Conservation (phyloP, 1,284 basidiomycete genomes). For the Ceratobasidium sp. region DNA sequence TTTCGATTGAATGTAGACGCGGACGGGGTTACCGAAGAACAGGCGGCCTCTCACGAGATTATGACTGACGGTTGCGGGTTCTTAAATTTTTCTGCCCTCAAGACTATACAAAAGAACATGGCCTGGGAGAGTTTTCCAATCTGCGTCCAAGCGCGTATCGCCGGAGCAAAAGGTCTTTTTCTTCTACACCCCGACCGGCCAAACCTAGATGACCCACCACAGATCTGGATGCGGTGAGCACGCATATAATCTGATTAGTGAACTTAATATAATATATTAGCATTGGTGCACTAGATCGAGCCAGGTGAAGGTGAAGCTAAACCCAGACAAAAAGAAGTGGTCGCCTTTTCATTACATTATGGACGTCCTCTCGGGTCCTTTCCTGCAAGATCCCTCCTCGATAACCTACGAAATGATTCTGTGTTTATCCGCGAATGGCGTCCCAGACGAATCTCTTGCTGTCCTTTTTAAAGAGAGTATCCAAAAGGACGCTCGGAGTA, state of each 20-base stretch:
- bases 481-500: conserved; percentile 1
- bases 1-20: conserved; percentile 27
- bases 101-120: conserved; percentile 36
- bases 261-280: neutral
- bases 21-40: neutral
- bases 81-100: conserved; percentile 43
- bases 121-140: conserved; percentile 25
- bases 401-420: conserved; percentile 41
- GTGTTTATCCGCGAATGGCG: conserved; percentile 43
- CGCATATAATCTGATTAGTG: neutral
- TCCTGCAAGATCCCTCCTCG: neutral
- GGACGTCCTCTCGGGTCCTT: conserved; percentile 15
- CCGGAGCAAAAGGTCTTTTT: conserved; percentile 47
- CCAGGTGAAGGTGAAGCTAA: conserved; percentile 44
- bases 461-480: conserved; percentile 39
- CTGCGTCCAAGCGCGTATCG: conserved; percentile 46
- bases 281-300: conserved; percentile 11
- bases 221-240: conserved; percentile 45
- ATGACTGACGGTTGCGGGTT: conserved; percentile 49
- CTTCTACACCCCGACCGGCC: conserved; percentile 30
- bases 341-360: conserved; percentile 30
- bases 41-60: conserved; percentile 17
- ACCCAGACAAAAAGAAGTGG: conserved; percentile 19
- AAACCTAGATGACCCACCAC: conserved; percentile 24
- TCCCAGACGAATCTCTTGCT: conserved; percentile 31